Base-by-base conservation (phyloP, 1,139 yeast species). In the Diutina neorugosa region DNA sequence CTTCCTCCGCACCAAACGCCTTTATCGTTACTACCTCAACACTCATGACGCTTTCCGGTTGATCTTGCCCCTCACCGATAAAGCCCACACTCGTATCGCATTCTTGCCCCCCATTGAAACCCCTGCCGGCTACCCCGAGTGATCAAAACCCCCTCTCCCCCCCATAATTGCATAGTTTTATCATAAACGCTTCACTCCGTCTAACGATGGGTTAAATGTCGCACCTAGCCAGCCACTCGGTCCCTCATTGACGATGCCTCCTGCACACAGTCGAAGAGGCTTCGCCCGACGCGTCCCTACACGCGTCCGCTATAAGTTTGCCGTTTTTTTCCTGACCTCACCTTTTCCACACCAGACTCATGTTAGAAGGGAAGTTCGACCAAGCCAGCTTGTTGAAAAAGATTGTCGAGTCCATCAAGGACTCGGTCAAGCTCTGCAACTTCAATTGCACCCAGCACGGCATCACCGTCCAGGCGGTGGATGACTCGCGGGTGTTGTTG, bases 301-400 rank as follows among this genome's bases (percentile, higher is more conserved):
- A 31, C 37, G 37, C 37, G 37, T 31, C 37, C 37, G 12, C 37
- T 31, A 31, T 31, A 31, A 31, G 14, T 9, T 31, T 31, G 37
- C 37, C 37, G 14, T 40, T 40, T 40, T 40, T 40, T 11, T 20
- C n/a, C 42, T 12, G 8, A 25, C 51, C 42, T 42, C 12, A 11
- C 37, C n/a, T 31, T 31, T 31, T 14, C 37, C 12, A 11, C 46
- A 7, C 19, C 4, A 7, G 34, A 14, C 34, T 20, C 31, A 93
- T 93, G 98, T 83, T 93, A 76, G 98, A 93, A 82, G 98, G 97
- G 61, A 90, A 90, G 76, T 87, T 93, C 62, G 93, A 86, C 64
- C 91, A 90, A 75, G 96, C 98, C 57, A 80, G 91, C 57, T 80
- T 90, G 62, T 81, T 94, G 67, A 93, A 93, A 71, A 89, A 87